Percentiles rank a stretch among this genome's conserved stretches.
phyloP scores from a whole-genome alignment of 2,329 filamentous ascomycete genomes.

The Eurotiales sp. region DNA sequence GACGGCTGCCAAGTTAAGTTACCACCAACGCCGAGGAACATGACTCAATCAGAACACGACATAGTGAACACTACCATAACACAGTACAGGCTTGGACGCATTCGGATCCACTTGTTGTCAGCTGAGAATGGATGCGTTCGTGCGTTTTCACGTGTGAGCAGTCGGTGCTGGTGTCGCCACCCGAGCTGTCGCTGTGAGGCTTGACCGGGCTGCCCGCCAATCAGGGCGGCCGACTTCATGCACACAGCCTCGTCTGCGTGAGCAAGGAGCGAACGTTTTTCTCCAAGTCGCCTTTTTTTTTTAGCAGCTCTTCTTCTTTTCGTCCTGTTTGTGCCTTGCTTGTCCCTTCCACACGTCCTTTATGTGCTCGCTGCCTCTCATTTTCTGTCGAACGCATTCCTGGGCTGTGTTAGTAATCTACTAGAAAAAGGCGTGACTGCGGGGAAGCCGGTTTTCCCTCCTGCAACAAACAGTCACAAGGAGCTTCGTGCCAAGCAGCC shows the following conservation, averaged over 20 bases:
- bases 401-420: not conserved
- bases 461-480: too few relatives aligned
- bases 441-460: constrained; percentile 2
- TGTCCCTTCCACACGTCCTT: not conserved
- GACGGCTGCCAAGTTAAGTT: too few relatives aligned
- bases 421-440: not conserved
- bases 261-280: too few relatives aligned
- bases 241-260: constrained; percentile 10
- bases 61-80: too few relatives aligned
- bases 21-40: too few relatives aligned
- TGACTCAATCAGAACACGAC: too few relatives aligned
- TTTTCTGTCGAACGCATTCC: not conserved
- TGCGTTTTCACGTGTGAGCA: too few relatives aligned
- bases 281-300: not conserved
- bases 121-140: too few relatives aligned
- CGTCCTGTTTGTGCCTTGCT: too few relatives aligned
- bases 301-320: not conserved
- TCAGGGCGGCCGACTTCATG: not conserved
- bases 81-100: too few relatives aligned
- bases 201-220: not conserved
- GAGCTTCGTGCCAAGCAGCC: too few relatives aligned
- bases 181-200: constrained; percentile 6
- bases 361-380: not conserved
- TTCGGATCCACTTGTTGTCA: too few relatives aligned
- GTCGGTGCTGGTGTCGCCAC: constrained; percentile 11